Evolutionary conservation across 805 yeast genomes (phyloP), one percentile per base, ranked within the genome.

Genomic region (Ogataea pini): DNA sequence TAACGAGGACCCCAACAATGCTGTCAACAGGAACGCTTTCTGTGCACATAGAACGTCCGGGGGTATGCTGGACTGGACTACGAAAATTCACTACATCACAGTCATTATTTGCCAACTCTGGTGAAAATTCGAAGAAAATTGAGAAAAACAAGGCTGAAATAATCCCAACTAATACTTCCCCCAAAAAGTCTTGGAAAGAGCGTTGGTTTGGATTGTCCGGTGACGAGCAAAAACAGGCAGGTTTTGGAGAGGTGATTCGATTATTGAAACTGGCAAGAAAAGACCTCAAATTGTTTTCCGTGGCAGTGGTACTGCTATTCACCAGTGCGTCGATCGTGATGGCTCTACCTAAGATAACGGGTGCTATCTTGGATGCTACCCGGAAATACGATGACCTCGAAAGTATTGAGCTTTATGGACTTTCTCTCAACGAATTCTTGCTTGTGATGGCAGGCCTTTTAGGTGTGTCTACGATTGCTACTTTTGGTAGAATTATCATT

Each of bases 401-500:
- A 12, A 56, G 51, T 27, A 60, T 68, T 2, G 29, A 51, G 36
- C 49, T 69, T 10, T 81, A 80, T 56, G 97, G 96, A 0, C 65
- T 85, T 14, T 71, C 85, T 0, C 72, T 83, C 49, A 66, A 72
- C 28, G 77, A 79, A 40, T 92, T 92, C 63, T 80, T 85, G 58
- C 52, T 72, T 1, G 80, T 77, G 0, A 72, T 89, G 56, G 83
- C 81, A 14, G 78, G 76, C 2, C 69, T 90, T 2, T 83, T 92
- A 55, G 63, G 80, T 0, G 63, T 84, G 5, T 96, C 97, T 3
- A 88, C 96, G 0, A 52, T 76, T 10, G 88, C 96, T 2, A 89
- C 92, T 51, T 85, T 85, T 60, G 89, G 90, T 3, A 76, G 98
- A 57, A 79, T 86, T 19, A 79, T 87, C 43, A 71, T 89, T 10